Base-by-base conservation (phyloP, 192 early-diverging fungal genomes). In the Podila horticola region DNA sequence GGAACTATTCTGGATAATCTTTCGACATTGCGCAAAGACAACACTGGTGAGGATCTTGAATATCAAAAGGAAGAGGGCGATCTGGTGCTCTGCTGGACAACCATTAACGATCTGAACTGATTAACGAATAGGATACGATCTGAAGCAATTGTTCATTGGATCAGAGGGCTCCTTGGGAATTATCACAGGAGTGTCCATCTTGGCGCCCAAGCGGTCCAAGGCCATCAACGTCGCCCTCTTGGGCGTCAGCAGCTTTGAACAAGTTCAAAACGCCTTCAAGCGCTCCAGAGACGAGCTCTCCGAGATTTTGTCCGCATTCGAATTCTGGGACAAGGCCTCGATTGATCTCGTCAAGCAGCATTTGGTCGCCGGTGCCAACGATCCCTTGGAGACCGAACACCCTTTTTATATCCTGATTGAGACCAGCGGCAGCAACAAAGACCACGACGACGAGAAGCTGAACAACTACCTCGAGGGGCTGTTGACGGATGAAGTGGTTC, bases 101-200 rank as follows among this genome's bases (percentile, higher is more conserved):
- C 2, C 41, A 8, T 13, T 45, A 8, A 45, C 13, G 41, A 45
- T 17, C 34, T 36, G 11, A 45, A 45, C 13, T 45, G 41, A 45
- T 45, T n/a, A n/a, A 45, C 15, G 41, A 45, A 45, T 55, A 55
- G 52, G 77, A 9, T 97, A 95, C 67, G 98, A 99, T 71, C 81
- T 99, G 51, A 99, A 99, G 87, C 98, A 99, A 82, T 79, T 99
- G 48, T 98, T 99, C 79, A 98, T 99, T 72, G 98, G 98, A 29
- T 91, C 95, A 22, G 98, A 99, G 76, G 98, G 98, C 28, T 95
- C 96, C 6, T 84, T 99, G 67, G 98, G 98, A 1, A 87, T 99
- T 45, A 90, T 99, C 48, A 98, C 98, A 5, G 94, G 91, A 51
- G 95, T 98, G 28, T 95, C 97, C 0, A 93, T 99, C 45, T 58